Evolutionary conservation across 179 eudicot genomes (phyloP), one percentile per base, ranked within the genome.

Genomic region (Heliamphora pulchella): DNA sequence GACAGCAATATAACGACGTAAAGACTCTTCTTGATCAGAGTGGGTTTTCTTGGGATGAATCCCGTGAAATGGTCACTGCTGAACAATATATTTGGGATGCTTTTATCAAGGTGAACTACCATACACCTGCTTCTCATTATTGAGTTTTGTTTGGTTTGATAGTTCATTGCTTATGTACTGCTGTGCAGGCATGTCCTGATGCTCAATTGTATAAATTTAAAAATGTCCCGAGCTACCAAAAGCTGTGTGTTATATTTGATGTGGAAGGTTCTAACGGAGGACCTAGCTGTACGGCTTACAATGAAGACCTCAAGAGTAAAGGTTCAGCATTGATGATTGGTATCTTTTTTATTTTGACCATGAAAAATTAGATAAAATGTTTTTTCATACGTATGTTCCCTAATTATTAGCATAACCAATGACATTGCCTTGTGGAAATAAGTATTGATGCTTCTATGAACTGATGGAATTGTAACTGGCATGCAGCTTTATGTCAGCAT

Each of bases 11-110:
- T 59, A 83, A 83, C 65, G 81, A 83, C 13, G 75, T 80, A 5
- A 83, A 50, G 50, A 63, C 67, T 70, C 78, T 83, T 22, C 79
- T 80, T 71, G 71, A 69, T 44, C 71, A 80, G 4, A 39, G 14
- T 17, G 86, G 83, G 11, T 80, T 83, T 77, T 80, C 78, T 46
- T 83, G 86, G 86, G 86, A 83, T 57, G 71, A 77, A 54, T 46
- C 67, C 65, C 75, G 76, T 65, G 86, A 83, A 78, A 83, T 83
- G 79, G 78, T 83, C 76, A 78, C 41, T 47, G 86, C 86, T 76
- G 83, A 80, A 63, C 83, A 77, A 54, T 53, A 64, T 72, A 53
- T 83, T 77, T 83, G 86, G 86, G 81, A 80, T 51, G 80, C 83
- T 44, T 80, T 76, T 68, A 65, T 70, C 2, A 76, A 83, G 86